Evolutionary conservation across 306 rosid genomes (phyloP).

Genomic region (Glycine soja): DNA sequence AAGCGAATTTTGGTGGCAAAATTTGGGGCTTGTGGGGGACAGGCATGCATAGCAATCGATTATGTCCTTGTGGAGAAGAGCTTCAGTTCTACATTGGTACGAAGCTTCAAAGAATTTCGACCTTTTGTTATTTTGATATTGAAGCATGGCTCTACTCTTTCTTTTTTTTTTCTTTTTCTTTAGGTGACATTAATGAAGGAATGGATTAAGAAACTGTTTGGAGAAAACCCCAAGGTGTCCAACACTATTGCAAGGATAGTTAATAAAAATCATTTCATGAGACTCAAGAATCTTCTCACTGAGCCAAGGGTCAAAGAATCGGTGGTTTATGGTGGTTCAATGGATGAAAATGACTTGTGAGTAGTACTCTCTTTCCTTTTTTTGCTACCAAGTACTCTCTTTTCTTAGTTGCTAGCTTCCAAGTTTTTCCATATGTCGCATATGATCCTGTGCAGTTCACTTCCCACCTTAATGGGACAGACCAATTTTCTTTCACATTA

Average conservation of each 20-base stretch:
- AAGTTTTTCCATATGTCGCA: not conserved
- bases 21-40: slow-evolving; percentile 81
- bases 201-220: slow-evolving; percentile 61
- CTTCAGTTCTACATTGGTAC: slow-evolving; percentile 63
- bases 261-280: slow-evolving; percentile 57
- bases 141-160: not conserved
- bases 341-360: slow-evolving; percentile 71
- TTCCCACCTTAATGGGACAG: not conserved
- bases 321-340: slow-evolving; percentile 69
- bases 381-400: not conserved
- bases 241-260: slow-evolving; percentile 65
- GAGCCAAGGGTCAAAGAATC: slow-evolving; percentile 60
- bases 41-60: slow-evolving; percentile 80
- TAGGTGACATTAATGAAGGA: slow-evolving; percentile 64
- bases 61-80: slow-evolving; percentile 67
- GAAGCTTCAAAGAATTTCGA: not conserved
- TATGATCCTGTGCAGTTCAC: not conserved
- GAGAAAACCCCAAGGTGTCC: slow-evolving; percentile 57
- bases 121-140: not conserved
- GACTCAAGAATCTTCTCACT: slow-evolving; percentile 58
- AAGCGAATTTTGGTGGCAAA: slow-evolving; percentile 66
- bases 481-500: not conserved
- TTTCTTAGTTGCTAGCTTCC: not conserved
- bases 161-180: not conserved
- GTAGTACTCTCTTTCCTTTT: not conserved